phyloP scores from a whole-genome alignment of 352 stramenopile genomes.

The Globisporangium canariense region DNA sequence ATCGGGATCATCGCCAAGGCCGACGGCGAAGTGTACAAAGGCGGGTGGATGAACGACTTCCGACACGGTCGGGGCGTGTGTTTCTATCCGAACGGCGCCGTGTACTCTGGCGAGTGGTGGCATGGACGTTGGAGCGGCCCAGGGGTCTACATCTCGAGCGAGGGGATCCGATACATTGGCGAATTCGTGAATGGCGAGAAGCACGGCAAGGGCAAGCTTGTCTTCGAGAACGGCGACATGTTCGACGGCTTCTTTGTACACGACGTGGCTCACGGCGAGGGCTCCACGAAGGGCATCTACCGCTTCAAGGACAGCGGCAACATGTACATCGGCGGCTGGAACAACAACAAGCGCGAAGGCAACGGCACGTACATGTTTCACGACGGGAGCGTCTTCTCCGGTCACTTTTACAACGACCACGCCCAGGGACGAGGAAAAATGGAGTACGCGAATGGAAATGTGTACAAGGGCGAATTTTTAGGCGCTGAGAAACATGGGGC shows the following conservation, averaged over 20 bases:
- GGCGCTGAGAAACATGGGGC: slow-evolving; percentile 65
- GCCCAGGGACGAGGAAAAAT: slow-evolving; percentile 77
- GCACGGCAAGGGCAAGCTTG: slow-evolving; percentile 63
- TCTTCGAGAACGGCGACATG: slow-evolving; percentile 74
- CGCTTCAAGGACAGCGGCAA: slow-evolving; percentile 64
- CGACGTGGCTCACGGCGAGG: slow-evolving; percentile 42
- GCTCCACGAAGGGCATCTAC: slow-evolving; percentile 55
- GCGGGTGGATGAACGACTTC: slow-evolving; percentile 59
- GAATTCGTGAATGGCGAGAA: slow-evolving; percentile 51
- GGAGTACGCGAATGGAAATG: slow-evolving; percentile 82
- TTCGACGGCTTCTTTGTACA: slow-evolving; percentile 72
- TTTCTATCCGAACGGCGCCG: slow-evolving; percentile 70
- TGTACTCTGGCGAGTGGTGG: slow-evolving; percentile 76
- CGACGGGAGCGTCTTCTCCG: slow-evolving; percentile 57
- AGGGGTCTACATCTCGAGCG: slow-evolving; percentile 63
- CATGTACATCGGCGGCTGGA: slow-evolving; percentile 67
- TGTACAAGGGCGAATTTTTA: slow-evolving; percentile 64
- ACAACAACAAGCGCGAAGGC: slow-evolving; percentile 68
- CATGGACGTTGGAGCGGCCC: slow-evolving; percentile 46
- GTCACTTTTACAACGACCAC: slow-evolving; percentile 56
- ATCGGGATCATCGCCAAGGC: slow-evolving; percentile 71
- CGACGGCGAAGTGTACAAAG: slow-evolving; percentile 90
- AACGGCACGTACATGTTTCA: slow-evolving; percentile 59
- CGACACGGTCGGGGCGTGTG: slow-evolving; percentile 65
- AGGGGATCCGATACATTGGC: slow-evolving; percentile 68